These are phyloP conservation scores for Chaetomium olivaceum DNA, from an alignment of 2,329 filamentous ascomycete species.

Conservation along the genomic window DNA sequence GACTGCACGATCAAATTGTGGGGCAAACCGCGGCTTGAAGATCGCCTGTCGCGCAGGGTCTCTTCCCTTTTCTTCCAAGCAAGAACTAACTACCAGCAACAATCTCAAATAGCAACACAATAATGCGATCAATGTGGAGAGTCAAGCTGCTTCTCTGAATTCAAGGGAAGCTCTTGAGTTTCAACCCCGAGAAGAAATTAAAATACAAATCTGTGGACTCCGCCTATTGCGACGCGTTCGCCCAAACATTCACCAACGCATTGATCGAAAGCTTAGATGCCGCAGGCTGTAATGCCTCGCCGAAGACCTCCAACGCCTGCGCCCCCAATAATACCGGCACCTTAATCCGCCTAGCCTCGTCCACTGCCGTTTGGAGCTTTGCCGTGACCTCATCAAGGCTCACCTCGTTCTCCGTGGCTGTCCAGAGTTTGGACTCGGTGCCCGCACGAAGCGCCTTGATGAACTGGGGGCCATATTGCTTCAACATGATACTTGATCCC, in stretches of 20 bases:
- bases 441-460: slow-evolving; percentile 40
- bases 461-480: slow-evolving; percentile 42
- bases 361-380: slow-evolving; percentile 41
- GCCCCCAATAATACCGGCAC: slow-evolving; percentile 44
- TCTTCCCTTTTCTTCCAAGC: too few species aligned
- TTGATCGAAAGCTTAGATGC: slow-evolving; percentile 28
- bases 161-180: background rate
- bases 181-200: background rate
- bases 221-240: background rate
- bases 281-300: slow-evolving; percentile 34
- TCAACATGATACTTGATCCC: slow-evolving; percentile 45
- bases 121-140: background rate
- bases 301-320: slow-evolving; percentile 43
- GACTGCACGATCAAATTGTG: background rate
- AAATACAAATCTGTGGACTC: background rate
- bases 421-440: slow-evolving; percentile 30
- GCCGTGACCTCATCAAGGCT: slow-evolving; percentile 37
- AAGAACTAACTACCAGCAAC: too few species aligned
- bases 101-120: background rate
- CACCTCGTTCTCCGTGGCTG: slow-evolving; percentile 24
- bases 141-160: background rate
- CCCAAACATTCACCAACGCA: slow-evolving; percentile 36
- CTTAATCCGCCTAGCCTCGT: slow-evolving; percentile 47
- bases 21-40: background rate
- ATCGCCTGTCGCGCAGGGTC: background rate